Evolutionary conservation across 495 filamentous ascomycete genomes (phyloP), one percentile per base, ranked within the genome.

Genomic region (Cercophora sp.): DNA sequence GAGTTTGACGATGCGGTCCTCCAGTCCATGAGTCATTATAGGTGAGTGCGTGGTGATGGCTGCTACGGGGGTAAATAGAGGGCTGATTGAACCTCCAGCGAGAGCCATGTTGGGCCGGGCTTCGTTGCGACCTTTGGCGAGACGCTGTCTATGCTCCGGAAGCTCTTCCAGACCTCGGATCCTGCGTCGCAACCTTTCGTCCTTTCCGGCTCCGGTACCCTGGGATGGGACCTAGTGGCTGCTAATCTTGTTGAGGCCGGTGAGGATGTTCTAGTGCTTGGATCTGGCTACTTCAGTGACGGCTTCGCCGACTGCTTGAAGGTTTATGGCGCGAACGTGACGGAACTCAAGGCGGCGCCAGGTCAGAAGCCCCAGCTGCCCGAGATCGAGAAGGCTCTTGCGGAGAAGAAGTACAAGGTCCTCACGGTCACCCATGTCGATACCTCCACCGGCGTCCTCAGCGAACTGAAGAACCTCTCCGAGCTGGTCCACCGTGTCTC

Each of bases 1-100:
- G 93, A 98, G 73, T 97, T 97, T 64, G 93, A 96, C 68, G 93
- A 98, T 88, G 91, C 84, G 36, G 93, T 98, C 44, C 82, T 98
- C 39, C 79, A 89, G 68, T 88, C 91, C 50, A 97, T 97, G 93
- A 80, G 86, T 68, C 93, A 97, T 73, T 95, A 86, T 75, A 92
- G 91, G 91, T 96, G 23, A 18, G 35, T 29, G 22, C 18, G 6
- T n/a, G n/a, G n/a, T n/a, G n/a, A n/a, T 29, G 13, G 5, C 3
- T 27, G 2, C 15, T 8, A 34, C 43, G 5, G 25, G 24, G 6
- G 19, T 11, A 26, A 10, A 55, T 27, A 27, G 13, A 44, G 9
- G 8, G 2, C 19, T 0, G 13, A 6, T 32, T 32, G 29, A 32
- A 13, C 48, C 31, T 52, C 11, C 55, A 96, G 92, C 68, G 88